Base-by-base conservation (phyloP, 768 basidiomycete genomes). In the Suillus weaverae region DNA sequence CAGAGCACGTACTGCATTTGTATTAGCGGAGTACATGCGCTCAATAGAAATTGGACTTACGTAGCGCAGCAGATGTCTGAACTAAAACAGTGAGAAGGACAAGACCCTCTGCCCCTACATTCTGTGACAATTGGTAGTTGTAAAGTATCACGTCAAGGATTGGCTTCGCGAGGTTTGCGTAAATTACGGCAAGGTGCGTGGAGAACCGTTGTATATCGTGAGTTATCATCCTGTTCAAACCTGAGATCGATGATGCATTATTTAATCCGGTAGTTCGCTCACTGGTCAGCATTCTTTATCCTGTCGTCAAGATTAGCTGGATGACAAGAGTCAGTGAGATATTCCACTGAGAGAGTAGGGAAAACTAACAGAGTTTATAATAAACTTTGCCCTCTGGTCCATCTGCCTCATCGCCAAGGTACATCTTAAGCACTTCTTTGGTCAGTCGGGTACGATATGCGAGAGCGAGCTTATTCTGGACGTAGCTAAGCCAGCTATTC, bases 241-340 rank as follows among this genome's bases (percentile, higher is more conserved):
- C 51, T 39, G 50, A 32, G 35, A 39, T 36, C 20, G 48, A 32
- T 3, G 33, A 16, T 36, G 53, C 18, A 20, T n/a, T 5, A 50
- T 35, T 48, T 48, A 43, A 16, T 46, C 20, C 2, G 39, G 43
- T n/a, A n/a, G 7, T 26, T 41, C 10, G 72, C 84, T 69, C 62
- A 92, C 91, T 97, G 95, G 74, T 98, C 95, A 18, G 94, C 91
- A 70, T 98, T 97, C 81, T 95, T 95, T 59, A 98, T 95, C 59
- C 97, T 83, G 73, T 98, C 97, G 72, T 98, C 96, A 70, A 99
- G 78, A 74, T 97, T 97, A 51, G 92, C 95, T 94, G 71, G 30
- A 62, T n/a, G 54, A 32, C 22, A 20, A 64, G 2, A 67, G 48
- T 18, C 61, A 41, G n/a, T 18, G 32, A 64, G 30, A 67, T 60